Percentiles rank a stretch among this genome's conserved stretches.
These are phyloP conservation scores for Fusarium sp. DNA, from an alignment of 2,329 filamentous ascomycete genomes.

Conservation along the genomic window DNA sequence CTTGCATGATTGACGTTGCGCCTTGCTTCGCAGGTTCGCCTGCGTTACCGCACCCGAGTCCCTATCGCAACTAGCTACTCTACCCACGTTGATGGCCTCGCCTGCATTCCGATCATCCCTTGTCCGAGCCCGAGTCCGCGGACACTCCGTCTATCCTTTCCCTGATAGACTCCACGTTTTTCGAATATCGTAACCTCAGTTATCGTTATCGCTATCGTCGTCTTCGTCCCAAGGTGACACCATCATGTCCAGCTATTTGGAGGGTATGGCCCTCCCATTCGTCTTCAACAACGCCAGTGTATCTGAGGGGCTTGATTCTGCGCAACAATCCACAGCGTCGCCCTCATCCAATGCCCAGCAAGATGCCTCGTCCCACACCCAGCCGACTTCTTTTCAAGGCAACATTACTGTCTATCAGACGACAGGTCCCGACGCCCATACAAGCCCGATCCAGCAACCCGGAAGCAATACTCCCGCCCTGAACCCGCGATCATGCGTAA, in stretches of 20 bases:
- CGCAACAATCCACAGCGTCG: slow-evolving; percentile 41
- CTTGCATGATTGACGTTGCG: slow-evolving; percentile 20
- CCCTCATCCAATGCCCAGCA: slow-evolving; percentile 45
- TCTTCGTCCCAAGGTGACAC: slow-evolving; percentile 21
- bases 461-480: slow-evolving; percentile 54
- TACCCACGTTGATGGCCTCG: slow-evolving; percentile 30
- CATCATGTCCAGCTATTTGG: slow-evolving; percentile 44
- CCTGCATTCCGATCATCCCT: slow-evolving; percentile 15
- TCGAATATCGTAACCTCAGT: slow-evolving; percentile 12
- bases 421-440: slow-evolving; percentile 57
- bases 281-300: slow-evolving; percentile 45
- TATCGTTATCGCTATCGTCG: slow-evolving; percentile 3
- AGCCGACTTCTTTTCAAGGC: slow-evolving; percentile 44
- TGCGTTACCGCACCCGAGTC: slow-evolving; percentile 14
- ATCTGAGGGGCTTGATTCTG: slow-evolving; percentile 39
- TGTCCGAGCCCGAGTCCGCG: slow-evolving; percentile 21
- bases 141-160: slow-evolving; percentile 28
- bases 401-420: slow-evolving; percentile 58
- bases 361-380: slow-evolving; percentile 33
- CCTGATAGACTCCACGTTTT: slow-evolving; percentile 21
- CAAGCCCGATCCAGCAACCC: slow-evolving; percentile 53
- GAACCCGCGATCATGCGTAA: slow-evolving; percentile 65
- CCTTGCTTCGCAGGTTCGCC: slow-evolving; percentile 9
- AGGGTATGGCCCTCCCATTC: slow-evolving; percentile 43
- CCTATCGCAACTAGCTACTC: not conserved